Base-by-base conservation (phyloP, 208 protist genomes). In the Trypanosoma lewisi region DNA sequence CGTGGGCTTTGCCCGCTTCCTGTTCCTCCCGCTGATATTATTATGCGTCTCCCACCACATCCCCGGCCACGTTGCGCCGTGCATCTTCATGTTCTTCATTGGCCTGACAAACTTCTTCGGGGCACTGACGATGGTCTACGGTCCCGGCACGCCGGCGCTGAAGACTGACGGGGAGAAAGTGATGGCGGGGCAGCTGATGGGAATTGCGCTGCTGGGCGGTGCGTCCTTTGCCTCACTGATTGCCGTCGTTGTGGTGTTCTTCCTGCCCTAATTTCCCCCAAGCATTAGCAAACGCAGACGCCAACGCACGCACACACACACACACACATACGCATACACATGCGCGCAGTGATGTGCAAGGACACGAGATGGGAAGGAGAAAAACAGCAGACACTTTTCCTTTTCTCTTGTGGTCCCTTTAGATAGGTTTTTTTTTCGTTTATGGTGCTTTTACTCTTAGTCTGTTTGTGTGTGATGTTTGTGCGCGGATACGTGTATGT, bases 111-210 rank as follows among this genome's bases (percentile, higher is more conserved):
- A 93, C 52, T 93, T 89, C 66, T 80, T 86, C 34, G 82, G 80
- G 28, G 75, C 78, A 0, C 63, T 77, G n/a, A 42, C 74, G 39
- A 95, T 96, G 91, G 88, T 94, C 47, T 78, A 80, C 21, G 91
- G 85, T 11, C 85, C 88, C n/a, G 73, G 67, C 45, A 75, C 70
- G 9, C 19, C 70, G 12, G 67, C 58, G 7, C 73, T 92, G 27
- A 67, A 63, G 50, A 85, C 80, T n/a, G 78, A 80, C 11, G 83
- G 83, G 9, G 73, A 93, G 81, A 80, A 75, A 21, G 80, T 85
- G 21, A 87, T 93, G 87, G 83, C 87, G 0, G 87, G 87, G 4
- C 81, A 90, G 67, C 67, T 89, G 31, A 93, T 93, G 87, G 81
- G 83, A 14, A 77, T 93, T 39, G 58, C 83, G 27, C 79, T 93